These are phyloP conservation scores for Aquilaria sinensis DNA, from an alignment of 345 rosid genomes.

Conservation along the genomic window DNA sequence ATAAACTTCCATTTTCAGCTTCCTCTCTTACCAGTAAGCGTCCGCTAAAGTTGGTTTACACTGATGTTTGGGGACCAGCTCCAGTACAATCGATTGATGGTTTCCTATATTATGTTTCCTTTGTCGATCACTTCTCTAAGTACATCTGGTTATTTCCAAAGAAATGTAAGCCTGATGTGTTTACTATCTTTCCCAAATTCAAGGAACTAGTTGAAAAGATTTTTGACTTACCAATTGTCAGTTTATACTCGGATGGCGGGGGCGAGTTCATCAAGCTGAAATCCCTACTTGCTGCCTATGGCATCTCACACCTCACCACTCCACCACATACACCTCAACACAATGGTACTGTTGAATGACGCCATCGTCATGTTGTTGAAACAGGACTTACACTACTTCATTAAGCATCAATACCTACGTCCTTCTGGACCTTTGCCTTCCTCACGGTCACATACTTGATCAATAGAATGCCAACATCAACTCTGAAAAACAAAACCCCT, in stretches of 20 bases:
- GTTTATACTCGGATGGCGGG: not conserved
- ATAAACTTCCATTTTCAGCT: not conserved
- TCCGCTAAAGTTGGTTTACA: not conserved
- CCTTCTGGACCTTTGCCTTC: no score
- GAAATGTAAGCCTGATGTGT: not conserved
- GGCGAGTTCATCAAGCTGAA: not conserved
- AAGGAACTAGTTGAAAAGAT: not conserved
- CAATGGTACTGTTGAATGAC: not conserved
- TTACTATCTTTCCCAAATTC: not conserved
- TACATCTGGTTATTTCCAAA: not conserved
- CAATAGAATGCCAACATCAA: no score
- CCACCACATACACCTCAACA: conserved; percentile 4
- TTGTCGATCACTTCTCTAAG: not conserved
- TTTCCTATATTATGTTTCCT: not conserved
- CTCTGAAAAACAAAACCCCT: no score
- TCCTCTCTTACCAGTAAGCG: not conserved
- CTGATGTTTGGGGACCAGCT: not conserved
- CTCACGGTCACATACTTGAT: no score
- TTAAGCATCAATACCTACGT: no score
- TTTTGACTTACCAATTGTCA: not conserved
- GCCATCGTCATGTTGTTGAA: not conserved
- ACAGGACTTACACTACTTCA: no score
- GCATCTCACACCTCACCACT: not conserved
- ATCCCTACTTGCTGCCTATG: not conserved
- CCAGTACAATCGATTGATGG: not conserved